Evolutionary conservation across 495 filamentous ascomycete genomes (phyloP).

Genomic region (Aspergillus hancockii): DNA sequence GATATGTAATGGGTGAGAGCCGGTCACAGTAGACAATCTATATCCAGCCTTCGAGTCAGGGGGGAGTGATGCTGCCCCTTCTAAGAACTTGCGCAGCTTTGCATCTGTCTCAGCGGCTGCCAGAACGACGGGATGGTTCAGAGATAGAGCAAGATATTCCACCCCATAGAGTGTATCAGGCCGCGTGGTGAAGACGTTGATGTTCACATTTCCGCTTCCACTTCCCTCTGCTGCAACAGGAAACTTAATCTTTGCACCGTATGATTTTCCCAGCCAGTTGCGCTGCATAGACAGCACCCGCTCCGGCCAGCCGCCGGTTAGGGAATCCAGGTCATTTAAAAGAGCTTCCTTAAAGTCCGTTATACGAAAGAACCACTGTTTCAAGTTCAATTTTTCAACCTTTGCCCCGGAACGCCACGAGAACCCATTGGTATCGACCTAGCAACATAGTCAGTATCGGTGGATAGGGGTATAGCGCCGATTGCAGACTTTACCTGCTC

Average conservation of each 20-base stretch:
- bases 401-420: conserved; percentile 89
- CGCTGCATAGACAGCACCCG: conserved; percentile 79
- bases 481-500: conserved; percentile 58
- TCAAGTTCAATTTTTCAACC: conserved; percentile 75
- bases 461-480: neutral
- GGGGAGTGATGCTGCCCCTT: conserved; percentile 59
- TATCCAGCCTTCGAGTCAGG: conserved; percentile 77
- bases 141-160: conserved; percentile 78
- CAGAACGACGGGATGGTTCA: conserved; percentile 69
- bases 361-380: conserved; percentile 90
- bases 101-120: conserved; percentile 58
- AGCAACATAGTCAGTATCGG: conserved; percentile 6
- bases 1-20: conserved; percentile 62
- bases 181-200: conserved; percentile 82
- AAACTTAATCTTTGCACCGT: conserved; percentile 72
- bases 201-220: conserved; percentile 30
- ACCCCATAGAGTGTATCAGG: conserved; percentile 83
- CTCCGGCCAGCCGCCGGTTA: conserved; percentile 74
- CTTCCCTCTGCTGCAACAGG: conserved; percentile 45
- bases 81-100: conserved; percentile 66
- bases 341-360: conserved; percentile 75
- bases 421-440: conserved; percentile 75
- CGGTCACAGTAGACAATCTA: conserved; percentile 58
- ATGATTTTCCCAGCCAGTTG: conserved; percentile 84
- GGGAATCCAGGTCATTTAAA: conserved; percentile 66